A percentile compares a stretch with the other conserved stretches of the same genome.
These are phyloP conservation scores for Colletotrichum sp. DNA, from an alignment of 2,329 filamentous ascomycete species.

Conservation along the genomic window DNA sequence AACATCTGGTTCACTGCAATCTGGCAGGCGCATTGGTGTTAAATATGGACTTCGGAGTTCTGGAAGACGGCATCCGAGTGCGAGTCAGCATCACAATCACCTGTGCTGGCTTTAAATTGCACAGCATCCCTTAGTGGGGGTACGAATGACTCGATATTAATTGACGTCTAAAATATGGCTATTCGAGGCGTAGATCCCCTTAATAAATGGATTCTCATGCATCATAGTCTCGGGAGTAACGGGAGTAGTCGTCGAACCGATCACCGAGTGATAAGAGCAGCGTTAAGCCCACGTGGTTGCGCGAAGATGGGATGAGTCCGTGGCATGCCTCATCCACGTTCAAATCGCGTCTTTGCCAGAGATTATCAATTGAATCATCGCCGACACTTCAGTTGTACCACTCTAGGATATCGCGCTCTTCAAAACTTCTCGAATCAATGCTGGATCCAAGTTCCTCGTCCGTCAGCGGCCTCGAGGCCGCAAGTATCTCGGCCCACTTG, in stretches of 20 bases:
- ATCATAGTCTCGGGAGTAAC: background rate
- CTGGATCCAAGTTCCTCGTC: background rate
- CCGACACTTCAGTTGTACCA: background rate
- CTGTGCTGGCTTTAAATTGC: background rate
- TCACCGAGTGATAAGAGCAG: background rate
- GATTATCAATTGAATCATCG: background rate
- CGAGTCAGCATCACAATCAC: background rate
- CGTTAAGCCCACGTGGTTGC: background rate
- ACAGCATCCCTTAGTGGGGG: background rate
- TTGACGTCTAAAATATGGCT: background rate
- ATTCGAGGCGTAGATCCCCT: background rate
- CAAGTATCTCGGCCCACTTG: background rate
- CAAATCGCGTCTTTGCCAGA: background rate
- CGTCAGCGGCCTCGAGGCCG: background rate
- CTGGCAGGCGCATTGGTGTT: background rate
- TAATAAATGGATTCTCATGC: background rate
- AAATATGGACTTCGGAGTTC: background rate
- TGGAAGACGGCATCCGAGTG: background rate
- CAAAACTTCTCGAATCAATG: background rate
- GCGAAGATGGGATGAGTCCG: background rate
- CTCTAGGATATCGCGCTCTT: background rate
- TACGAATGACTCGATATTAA: background rate
- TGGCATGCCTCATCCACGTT: background rate
- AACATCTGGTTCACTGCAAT: rapidly evolving
- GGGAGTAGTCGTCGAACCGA: background rate